A percentile compares a stretch with the other conserved stretches of the same genome.
Evolutionary conservation across 768 basidiomycete species (phyloP).

Genomic region (Russula compacta): DNA sequence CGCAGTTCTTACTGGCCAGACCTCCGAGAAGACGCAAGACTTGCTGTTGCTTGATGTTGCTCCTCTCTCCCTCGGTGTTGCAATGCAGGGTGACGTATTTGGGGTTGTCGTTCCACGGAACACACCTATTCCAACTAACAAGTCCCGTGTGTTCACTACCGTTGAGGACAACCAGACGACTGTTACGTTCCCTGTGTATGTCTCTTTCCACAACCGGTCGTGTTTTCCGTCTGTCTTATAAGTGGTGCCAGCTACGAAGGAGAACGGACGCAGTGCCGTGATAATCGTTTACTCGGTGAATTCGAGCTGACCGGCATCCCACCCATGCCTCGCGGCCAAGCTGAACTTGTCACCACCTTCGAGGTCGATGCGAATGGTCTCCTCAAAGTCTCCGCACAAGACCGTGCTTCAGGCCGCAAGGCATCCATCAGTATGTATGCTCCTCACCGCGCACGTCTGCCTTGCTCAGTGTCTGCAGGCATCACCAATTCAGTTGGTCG

Average conservation of each 20-base stretch:
- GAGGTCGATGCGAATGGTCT: constrained; percentile 99
- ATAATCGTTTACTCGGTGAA: constrained; percentile 98
- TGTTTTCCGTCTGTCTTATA: constrained; percentile 10
- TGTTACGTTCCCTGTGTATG: constrained; percentile 98
- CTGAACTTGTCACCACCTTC: constrained; percentile 98
- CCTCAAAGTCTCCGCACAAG: constrained; percentile 96
- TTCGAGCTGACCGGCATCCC: constrained; percentile 99
- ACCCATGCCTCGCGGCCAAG: constrained; percentile 98
- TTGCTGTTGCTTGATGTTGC: constrained; percentile 97
- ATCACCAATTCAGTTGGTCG: constrained; percentile 99
- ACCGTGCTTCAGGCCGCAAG: constrained; percentile 98
- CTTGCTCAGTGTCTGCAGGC: constrained; percentile 35
- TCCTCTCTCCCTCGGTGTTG: constrained; percentile 97
- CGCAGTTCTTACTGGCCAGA: constrained; percentile 96
- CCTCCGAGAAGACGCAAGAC: constrained; percentile 97
- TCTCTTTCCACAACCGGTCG: not conserved
- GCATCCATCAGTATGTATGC: constrained; percentile 80
- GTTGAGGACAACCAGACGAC: constrained; percentile 99
- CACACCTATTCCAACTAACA: constrained; percentile 99
- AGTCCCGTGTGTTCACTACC: constrained; percentile 97
- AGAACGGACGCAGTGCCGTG: constrained; percentile 98
- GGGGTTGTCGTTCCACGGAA: constrained; percentile 99
- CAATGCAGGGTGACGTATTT: constrained; percentile 99
- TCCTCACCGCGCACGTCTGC: constrained; percentile 4
- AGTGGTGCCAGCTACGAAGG: constrained; percentile 72